phyloP scores from a whole-genome alignment of 345 rosid species.

The Camelina neglecta region DNA sequence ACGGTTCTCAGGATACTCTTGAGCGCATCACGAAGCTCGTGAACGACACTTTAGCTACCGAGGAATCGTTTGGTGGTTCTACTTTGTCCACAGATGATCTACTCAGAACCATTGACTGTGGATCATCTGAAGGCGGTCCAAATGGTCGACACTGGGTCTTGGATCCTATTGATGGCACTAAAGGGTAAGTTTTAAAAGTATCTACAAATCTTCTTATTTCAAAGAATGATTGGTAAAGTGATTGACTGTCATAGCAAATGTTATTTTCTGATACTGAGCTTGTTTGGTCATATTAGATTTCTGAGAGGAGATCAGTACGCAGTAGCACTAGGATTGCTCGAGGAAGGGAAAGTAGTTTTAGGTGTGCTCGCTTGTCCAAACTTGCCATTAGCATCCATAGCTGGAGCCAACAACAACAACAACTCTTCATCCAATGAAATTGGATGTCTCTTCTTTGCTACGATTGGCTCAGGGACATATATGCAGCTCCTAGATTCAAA shows the following conservation, averaged over 20 bases:
- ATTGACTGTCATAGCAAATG: not conserved
- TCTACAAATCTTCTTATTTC: not conserved
- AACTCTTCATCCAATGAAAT: constrained; percentile 43
- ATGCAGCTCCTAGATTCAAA: constrained; percentile 69
- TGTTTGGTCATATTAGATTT: constrained; percentile 56
- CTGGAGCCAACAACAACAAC: constrained; percentile 40
- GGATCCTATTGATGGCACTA: constrained; percentile 98
- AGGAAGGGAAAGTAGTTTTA: constrained; percentile 87
- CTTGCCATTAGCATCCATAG: constrained; percentile 72
- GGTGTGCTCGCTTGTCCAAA: constrained; percentile 97
- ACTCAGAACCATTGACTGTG: constrained; percentile 73
- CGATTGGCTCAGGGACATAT: constrained; percentile 76
- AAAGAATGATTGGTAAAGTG: not conserved
- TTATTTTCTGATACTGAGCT: constrained; percentile 7
- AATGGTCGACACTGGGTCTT: constrained; percentile 94
- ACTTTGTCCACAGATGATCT: constrained; percentile 71
- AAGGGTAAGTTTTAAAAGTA: constrained; percentile 66
- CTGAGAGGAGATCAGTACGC: constrained; percentile 94
- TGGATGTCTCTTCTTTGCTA: constrained; percentile 88
- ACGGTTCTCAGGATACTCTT: constrained; percentile 62
- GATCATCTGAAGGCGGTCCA: constrained; percentile 91
- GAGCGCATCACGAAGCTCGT: constrained; percentile 83
- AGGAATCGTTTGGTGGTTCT: constrained; percentile 56
- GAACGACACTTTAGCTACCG: constrained; percentile 70
- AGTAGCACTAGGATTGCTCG: constrained; percentile 85